These are phyloP conservation scores for Eucalyptus shirleyi DNA, from an alignment of 345 rosid genomes.

Conservation along the genomic window DNA sequence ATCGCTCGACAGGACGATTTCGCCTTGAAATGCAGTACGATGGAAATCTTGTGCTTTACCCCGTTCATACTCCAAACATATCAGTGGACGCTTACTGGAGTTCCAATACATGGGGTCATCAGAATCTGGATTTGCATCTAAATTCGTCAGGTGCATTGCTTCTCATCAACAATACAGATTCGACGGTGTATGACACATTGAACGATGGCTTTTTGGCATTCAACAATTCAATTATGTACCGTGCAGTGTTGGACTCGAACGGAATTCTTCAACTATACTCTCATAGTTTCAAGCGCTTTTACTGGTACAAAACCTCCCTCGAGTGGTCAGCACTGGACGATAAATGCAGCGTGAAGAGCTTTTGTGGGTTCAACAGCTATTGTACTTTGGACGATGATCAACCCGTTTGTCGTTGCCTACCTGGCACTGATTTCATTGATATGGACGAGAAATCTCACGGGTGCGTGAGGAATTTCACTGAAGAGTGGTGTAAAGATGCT, in stretches of 20 bases:
- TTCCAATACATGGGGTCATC: rapidly evolving
- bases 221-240: not conserved
- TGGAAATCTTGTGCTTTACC: conserved; percentile 16
- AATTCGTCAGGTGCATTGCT: not conserved
- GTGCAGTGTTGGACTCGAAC: not conserved
- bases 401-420: not conserved
- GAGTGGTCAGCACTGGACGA: rapidly evolving
- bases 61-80: not conserved
- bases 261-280: not conserved
- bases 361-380: not conserved
- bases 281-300: not conserved
- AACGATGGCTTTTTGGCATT: rapidly evolving
- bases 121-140: not conserved
- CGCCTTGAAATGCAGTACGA: not conserved
- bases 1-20: conserved; percentile 8
- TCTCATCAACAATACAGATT: not conserved
- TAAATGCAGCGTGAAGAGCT: not conserved
- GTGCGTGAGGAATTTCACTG: not conserved
- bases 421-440: not conserved
- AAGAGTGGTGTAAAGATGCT: not conserved
- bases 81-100: conserved; percentile 2
- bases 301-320: rapidly evolving
- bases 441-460: not conserved
- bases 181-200: rapidly evolving
- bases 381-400: not conserved